Percentiles rank a stretch among this genome's conserved stretches.
phyloP scores from a whole-genome alignment of 75 land plant species.

The Selaginella moellendorffii region DNA sequence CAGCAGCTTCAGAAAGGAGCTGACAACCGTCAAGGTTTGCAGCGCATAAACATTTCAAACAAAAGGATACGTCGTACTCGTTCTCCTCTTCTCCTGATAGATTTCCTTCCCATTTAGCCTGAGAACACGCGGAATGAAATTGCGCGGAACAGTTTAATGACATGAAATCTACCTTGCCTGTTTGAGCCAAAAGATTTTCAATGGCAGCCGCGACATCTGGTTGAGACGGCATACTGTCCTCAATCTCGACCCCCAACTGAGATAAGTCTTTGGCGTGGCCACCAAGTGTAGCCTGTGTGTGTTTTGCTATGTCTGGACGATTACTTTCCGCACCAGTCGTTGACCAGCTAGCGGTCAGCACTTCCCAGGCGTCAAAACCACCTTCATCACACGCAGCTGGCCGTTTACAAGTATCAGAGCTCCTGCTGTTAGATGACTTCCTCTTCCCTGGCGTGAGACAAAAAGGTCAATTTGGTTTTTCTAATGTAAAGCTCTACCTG shows the following conservation, averaged over 20 bases:
- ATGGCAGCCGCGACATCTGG: slow-evolving; percentile 71
- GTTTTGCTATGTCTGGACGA: neutral
- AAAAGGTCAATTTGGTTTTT: no score
- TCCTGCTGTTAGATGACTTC: neutral
- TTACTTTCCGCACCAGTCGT: neutral
- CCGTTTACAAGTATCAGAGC: neutral
- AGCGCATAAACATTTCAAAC: neutral
- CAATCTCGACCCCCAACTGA: neutral
- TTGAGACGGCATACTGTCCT: neutral
- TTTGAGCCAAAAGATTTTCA: slow-evolving; percentile 70
- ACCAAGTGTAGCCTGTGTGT: neutral
- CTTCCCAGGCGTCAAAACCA: slow-evolving; percentile 1
- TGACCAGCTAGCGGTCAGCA: neutral
- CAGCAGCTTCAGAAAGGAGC: neutral
- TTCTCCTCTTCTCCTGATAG: slow-evolving; percentile 7
- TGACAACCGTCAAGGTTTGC: neutral
- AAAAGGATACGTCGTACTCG: slow-evolving; percentile 13
- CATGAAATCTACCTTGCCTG: slow-evolving; percentile 44
- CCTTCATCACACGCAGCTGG: neutral
- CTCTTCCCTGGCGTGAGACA: neutral
- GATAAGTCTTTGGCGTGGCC: neutral
- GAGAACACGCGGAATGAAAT: neutral
- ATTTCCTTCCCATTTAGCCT: slow-evolving; percentile 12
- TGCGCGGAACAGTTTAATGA: neutral
- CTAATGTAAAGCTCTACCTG: no score